Conservation (phyloP, 2,329 filamentous ascomycete genomes). For the Xylariaceae sp. region DNA sequence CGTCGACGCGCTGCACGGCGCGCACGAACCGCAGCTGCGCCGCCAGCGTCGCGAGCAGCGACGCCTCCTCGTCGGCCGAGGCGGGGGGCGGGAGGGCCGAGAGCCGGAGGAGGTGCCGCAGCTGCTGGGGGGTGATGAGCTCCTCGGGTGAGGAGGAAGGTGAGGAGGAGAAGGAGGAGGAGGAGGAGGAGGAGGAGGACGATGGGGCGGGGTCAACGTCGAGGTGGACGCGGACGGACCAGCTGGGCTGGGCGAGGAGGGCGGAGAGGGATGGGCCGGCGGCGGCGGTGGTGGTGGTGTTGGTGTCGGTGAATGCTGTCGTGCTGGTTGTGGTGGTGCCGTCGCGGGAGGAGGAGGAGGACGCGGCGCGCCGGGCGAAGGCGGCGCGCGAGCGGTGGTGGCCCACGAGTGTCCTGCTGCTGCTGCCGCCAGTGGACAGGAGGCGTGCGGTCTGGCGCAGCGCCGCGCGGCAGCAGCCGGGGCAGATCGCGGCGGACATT, state of each 20-base stretch:
- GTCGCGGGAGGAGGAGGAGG: not conserved
- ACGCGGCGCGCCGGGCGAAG: not conserved
- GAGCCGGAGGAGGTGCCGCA: slow-evolving; percentile 79
- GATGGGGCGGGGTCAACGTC: slow-evolving; percentile 12
- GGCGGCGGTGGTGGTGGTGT: slow-evolving; percentile 44
- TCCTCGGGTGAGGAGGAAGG: not conserved
- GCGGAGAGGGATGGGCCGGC: slow-evolving; percentile 17
- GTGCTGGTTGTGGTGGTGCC: slow-evolving; percentile 4
- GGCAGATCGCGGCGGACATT: no score
- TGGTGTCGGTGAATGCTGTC: slow-evolving; percentile 16
- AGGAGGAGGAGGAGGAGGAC: slow-evolving; percentile 18
- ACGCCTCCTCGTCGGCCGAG: slow-evolving; percentile 52
- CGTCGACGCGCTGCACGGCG: slow-evolving; percentile 72
- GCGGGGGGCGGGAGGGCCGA: slow-evolving; percentile 75
- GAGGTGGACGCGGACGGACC: slow-evolving; percentile 58
- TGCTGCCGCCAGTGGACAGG: no score
- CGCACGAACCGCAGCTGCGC: slow-evolving; percentile 88
- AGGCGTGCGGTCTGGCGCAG: no score
- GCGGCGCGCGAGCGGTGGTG: not conserved
- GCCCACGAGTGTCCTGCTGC: not conserved
- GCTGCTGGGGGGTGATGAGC: slow-evolving; percentile 54
- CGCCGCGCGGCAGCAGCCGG: no score
- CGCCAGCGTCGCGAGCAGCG: slow-evolving; percentile 67
- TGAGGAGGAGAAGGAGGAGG: slow-evolving; percentile 11
- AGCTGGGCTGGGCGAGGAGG: slow-evolving; percentile 65